Percentiles rank a stretch among this genome's conserved stretches.
Conservation (phyloP, 352 stramenopile genomes). For the Phytophthora palmivora region DNA sequence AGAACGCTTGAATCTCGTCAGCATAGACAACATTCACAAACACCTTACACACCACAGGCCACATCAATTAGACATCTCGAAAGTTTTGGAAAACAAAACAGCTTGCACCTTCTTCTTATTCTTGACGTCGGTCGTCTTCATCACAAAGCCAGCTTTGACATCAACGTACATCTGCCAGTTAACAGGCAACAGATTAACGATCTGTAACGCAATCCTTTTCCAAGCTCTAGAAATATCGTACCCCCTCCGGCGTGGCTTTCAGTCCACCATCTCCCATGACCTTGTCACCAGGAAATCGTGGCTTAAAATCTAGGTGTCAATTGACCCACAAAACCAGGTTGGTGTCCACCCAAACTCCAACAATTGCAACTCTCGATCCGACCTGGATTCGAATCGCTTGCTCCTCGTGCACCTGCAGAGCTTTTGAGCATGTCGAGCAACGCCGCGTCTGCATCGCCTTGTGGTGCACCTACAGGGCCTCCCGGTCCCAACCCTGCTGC, state of each 20-base stretch:
- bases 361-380: constrained; percentile 4
- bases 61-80: background rate
- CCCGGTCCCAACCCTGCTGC: constrained; percentile 22
- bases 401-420: constrained; percentile 17
- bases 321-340: constrained; percentile 1
- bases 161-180: constrained; percentile 68
- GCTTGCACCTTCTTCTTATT: constrained; percentile 74
- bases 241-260: constrained; percentile 63
- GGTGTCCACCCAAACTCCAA: background rate
- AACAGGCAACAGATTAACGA: background rate
- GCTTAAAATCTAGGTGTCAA: constrained; percentile 52
- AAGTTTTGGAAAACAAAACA: background rate
- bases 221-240: too few relatives aligned
- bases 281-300: constrained; percentile 73
- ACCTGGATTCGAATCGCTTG: constrained; percentile 27
- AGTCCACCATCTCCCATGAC: constrained; percentile 72
- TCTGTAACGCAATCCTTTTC: background rate
- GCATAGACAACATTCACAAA: constrained; percentile 85
- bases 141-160: constrained; percentile 79
- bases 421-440: constrained; percentile 69
- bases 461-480: background rate
- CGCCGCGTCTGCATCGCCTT: constrained; percentile 39
- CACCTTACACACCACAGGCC: constrained; percentile 38
- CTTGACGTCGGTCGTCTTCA: constrained; percentile 73
- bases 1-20: constrained; percentile 78